These are phyloP conservation scores for Rhodotorula glutinis DNA, from an alignment of 1,284 basidiomycete genomes.

Conservation along the genomic window DNA sequence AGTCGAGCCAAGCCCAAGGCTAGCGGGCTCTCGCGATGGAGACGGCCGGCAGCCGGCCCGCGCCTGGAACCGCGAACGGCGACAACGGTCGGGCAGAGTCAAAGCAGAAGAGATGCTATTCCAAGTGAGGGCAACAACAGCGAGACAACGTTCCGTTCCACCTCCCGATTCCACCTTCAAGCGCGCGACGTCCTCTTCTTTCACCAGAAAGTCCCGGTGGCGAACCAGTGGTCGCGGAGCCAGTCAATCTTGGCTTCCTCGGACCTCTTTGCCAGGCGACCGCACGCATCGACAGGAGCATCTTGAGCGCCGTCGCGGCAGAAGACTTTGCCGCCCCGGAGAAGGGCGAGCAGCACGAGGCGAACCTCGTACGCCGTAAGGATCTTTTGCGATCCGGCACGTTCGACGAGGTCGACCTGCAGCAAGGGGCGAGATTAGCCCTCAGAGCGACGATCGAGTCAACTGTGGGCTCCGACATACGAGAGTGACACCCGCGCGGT, in stretches of 20 bases:
- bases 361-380: constrained; percentile 17
- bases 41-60: too few species aligned
- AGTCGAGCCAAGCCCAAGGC: too few species aligned
- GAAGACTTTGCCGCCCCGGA: constrained; percentile 1
- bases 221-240: neutral
- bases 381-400: neutral
- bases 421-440: neutral
- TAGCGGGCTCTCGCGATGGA: too few species aligned
- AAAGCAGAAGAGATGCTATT: too few species aligned
- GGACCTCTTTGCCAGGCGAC: too few species aligned
- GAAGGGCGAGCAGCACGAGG: constrained; percentile 10
- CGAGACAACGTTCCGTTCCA: too few species aligned
- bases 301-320: neutral
- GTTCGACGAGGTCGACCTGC: neutral
- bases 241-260: too few species aligned
- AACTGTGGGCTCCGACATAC: constrained; percentile 2
- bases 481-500: neutral
- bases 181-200: too few species aligned
- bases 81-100: too few species aligned
- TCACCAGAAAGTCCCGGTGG: neutral
- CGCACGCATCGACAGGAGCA: neutral
- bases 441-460: too few species aligned
- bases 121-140: too few species aligned
- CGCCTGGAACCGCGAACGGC: too few species aligned
- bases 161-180: neutral